These are phyloP conservation scores for Boechera divaricarpa DNA, from an alignment of 345 rosid genomes.

Conservation along the genomic window DNA sequence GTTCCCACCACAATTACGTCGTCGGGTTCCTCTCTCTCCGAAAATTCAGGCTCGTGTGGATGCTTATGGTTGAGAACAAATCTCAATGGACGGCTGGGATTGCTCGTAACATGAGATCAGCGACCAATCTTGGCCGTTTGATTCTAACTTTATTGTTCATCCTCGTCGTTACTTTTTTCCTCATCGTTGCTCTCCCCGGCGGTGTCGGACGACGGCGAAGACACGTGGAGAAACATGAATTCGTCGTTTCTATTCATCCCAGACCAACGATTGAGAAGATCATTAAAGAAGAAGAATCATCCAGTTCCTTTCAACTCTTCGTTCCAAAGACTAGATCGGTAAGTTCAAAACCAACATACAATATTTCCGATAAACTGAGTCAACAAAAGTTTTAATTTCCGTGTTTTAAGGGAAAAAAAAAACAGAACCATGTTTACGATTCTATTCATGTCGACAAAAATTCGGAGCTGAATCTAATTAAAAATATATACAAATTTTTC, in stretches of 20 bases:
- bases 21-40: conserved; percentile 39
- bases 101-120: conserved; percentile 54
- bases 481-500: background rate
- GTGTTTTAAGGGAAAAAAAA: conserved; percentile 7
- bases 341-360: background rate
- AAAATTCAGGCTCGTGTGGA: conserved; percentile 44
- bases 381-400: background rate
- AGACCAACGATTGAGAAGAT: conserved; percentile 41
- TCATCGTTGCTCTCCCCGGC: conserved; percentile 52
- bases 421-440: conserved; percentile 5
- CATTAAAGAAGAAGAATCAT: conserved; percentile 31
- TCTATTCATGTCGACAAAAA: conserved; percentile 26
- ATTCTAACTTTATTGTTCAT: conserved; percentile 49
- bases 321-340: conserved; percentile 25
- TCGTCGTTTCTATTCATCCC: conserved; percentile 38
- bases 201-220: conserved; percentile 17
- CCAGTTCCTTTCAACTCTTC: background rate
- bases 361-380: background rate
- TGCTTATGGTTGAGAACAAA: conserved; percentile 50
- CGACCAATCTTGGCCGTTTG: conserved; percentile 58
- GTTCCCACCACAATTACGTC: conserved; percentile 27
- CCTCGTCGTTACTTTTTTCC: conserved; percentile 56
- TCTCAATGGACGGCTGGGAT: conserved; percentile 53
- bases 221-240: conserved; percentile 36
- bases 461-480: conserved; percentile 20